Percentiles rank a stretch among this genome's conserved stretches.
Conservation (phyloP, 768 basidiomycete genomes). For the Boletus tomentosulus region DNA sequence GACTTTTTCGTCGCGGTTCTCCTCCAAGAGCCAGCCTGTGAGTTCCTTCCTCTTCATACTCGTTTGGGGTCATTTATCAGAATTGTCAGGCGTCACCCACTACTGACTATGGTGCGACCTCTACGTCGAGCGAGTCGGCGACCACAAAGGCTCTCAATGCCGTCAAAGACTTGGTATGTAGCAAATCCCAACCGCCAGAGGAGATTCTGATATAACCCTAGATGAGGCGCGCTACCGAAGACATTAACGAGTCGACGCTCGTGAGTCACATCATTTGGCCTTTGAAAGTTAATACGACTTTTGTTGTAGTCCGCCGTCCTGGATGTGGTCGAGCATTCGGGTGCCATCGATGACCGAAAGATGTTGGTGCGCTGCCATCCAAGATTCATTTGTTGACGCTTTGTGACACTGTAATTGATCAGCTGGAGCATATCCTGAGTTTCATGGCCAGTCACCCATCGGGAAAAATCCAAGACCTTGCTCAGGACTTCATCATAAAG, state of each 20-base stretch:
- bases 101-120: constrained; percentile 3
- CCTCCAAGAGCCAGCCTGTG: constrained; percentile 25
- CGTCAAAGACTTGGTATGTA: constrained; percentile 30
- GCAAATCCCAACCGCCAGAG: background rate
- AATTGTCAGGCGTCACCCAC: constrained; percentile 13
- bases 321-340: constrained; percentile 57
- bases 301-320: constrained; percentile 48
- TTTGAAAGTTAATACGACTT: background rate
- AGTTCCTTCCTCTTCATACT: background rate
- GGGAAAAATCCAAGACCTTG: constrained; percentile 38
- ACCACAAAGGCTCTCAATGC: constrained; percentile 23
- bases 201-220: background rate
- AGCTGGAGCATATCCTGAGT: constrained; percentile 71
- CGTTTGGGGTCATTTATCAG: background rate
- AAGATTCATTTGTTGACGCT: background rate
- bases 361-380: constrained; percentile 50
- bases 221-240: constrained; percentile 31
- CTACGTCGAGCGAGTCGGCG: constrained; percentile 13
- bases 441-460: constrained; percentile 58
- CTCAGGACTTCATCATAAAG: constrained; percentile 41
- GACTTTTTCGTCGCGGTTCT: constrained; percentile 29
- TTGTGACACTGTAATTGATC: background rate
- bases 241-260: constrained; percentile 26
- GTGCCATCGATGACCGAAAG: constrained; percentile 73
- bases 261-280: constrained; percentile 7